phyloP scores from a whole-genome alignment of 148 eudicot genomes.

The Diospyros lotus region DNA sequence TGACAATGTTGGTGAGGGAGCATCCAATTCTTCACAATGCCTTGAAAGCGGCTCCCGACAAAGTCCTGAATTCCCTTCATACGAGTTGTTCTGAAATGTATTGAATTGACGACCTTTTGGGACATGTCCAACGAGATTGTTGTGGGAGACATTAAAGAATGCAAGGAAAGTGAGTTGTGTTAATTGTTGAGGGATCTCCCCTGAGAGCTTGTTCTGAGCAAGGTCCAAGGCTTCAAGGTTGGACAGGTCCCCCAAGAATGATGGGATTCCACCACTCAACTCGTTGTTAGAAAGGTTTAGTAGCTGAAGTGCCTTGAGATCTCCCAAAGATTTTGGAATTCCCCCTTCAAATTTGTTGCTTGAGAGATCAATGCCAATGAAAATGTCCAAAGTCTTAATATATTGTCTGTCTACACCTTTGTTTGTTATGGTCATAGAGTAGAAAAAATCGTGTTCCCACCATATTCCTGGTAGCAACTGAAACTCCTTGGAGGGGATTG shows the following conservation, averaged over 20 bases:
- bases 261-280: conserved; percentile 22
- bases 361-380: conserved; percentile 23
- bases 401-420: conserved; percentile 25
- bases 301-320: conserved; percentile 20
- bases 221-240: conserved; percentile 34
- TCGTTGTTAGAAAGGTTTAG: conserved; percentile 37
- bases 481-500: no score
- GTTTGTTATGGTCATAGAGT: conserved; percentile 23
- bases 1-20: neutral
- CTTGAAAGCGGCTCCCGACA: conserved; percentile 31
- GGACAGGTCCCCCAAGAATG: conserved; percentile 20
- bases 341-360: conserved; percentile 24
- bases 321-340: conserved; percentile 19
- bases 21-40: conserved; percentile 9
- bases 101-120: conserved; percentile 31
- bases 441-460: neutral
- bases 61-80: conserved; percentile 23
- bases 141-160: conserved; percentile 29
- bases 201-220: conserved; percentile 28
- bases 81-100: conserved; percentile 26
- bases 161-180: conserved; percentile 22
- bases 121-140: conserved; percentile 24
- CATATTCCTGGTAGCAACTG: neutral
- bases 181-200: conserved; percentile 27
- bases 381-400: conserved; percentile 12